phyloP scores from a whole-genome alignment of 768 basidiomycete species.

The Calocera cornea region DNA sequence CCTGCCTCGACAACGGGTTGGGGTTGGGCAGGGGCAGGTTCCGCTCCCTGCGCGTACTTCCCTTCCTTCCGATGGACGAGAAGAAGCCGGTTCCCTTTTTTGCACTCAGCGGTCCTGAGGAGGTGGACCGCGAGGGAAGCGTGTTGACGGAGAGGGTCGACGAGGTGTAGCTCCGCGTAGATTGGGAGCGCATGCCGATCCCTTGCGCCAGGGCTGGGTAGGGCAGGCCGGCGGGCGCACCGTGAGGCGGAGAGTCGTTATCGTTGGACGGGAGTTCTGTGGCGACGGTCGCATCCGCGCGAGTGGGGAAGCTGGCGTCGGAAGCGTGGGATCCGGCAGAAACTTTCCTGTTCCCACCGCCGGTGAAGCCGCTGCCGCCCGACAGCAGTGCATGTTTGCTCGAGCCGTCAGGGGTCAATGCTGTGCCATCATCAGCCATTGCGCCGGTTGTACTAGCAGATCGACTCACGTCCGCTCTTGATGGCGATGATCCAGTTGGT shows the following conservation, averaged over 20 bases:
- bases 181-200: slow-evolving; percentile 19
- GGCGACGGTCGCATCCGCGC: slow-evolving; percentile 63
- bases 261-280: slow-evolving; percentile 50
- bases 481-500: slow-evolving; percentile 57
- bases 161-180: slow-evolving; percentile 19
- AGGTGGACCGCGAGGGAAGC: slow-evolving; percentile 23
- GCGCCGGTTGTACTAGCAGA: background rate
- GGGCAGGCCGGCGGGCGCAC: slow-evolving; percentile 46
- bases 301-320: slow-evolving; percentile 63
- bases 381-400: background rate
- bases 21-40: background rate
- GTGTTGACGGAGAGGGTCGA: slow-evolving; percentile 22
- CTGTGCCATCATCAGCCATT: background rate
- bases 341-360: slow-evolving; percentile 42
- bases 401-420: background rate
- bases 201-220: slow-evolving; percentile 53
- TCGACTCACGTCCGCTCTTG: slow-evolving; percentile 39
- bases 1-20: background rate
- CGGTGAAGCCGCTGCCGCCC: background rate
- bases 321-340: slow-evolving; percentile 61
- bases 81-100: slow-evolving; percentile 49
- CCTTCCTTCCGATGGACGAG: slow-evolving; percentile 57
- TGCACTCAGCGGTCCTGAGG: slow-evolving; percentile 28
- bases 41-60: slow-evolving; percentile 37
- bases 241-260: slow-evolving; percentile 38